Base-by-base conservation (phyloP, 306 rosid genomes). In the Canavalia ensiformis region DNA sequence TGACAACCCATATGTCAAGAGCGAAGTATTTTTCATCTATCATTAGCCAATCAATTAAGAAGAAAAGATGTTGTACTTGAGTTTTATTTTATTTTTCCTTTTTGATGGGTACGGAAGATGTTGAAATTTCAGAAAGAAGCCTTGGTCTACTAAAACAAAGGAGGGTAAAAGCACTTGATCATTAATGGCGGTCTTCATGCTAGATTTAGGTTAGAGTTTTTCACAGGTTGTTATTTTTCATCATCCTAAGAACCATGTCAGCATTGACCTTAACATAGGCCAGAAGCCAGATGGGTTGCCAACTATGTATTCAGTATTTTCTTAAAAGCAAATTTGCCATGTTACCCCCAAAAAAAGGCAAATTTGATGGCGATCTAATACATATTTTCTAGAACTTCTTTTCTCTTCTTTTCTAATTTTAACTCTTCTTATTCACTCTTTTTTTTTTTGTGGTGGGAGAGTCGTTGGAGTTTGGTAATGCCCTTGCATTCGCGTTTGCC, bases 1-100 rank as follows among this genome's bases (percentile, higher is more conserved):
- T 85, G 83, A 88, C 84, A 74, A 59, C 84, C 68, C 65, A 67
- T 67, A 72, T 80, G 74, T 57, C 25, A 57, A 51, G 45, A 7
- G 28, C 4, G 50, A 2, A 46, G 52, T 68, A n/a, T 31, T 82
- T 59, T n/a, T 82, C 66, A 13, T 57, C 75, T 75, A 47, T 9
- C 47, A 65, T 58, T 45, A 65, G 54, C 13, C 12, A 42, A 7
- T 69, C 31, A 39, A 60, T 60, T 56, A 64, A 55, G 65, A 58
- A 42, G 34, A n/a, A 55, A 77, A 51, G 5, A 70, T 60, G 25
- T 1, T 47, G 51, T 44, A 29, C 7, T 64, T 54, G 25, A n/a
- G 39, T 60, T 46, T 49, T 37, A 7, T 35, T 25, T 1, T 25
- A 2, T 28, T 0, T 7, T 5, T 11, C 2, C 0, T 6, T 41